Conservation (phyloP, 179 eudicot genomes). For the Carnegiea gigantea region DNA sequence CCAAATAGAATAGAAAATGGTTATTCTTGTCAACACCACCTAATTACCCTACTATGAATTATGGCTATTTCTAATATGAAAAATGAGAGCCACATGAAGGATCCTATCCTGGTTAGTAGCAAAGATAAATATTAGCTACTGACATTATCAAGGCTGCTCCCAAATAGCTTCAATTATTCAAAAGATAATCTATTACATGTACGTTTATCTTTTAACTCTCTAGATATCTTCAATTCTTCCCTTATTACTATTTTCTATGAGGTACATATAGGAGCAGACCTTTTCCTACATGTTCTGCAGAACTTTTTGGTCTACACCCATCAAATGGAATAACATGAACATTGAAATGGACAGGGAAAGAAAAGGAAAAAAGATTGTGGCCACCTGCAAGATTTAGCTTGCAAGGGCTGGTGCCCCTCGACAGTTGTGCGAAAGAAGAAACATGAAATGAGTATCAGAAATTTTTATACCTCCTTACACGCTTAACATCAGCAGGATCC, state of each 20-base stretch:
- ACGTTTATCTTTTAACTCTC: no score
- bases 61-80: no score
- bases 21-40: no score
- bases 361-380: background rate
- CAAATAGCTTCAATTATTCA: background rate
- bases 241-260: background rate
- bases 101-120: no score
- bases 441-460: background rate
- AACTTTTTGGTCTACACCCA: background rate
- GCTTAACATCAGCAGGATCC: conserved; percentile 80
- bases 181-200: no score
- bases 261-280: background rate
- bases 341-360: background rate
- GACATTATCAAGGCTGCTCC: no score
- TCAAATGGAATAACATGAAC: background rate
- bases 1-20: no score
- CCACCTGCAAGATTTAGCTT: background rate
- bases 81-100: no score
- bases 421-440: background rate
- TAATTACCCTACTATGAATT: no score
- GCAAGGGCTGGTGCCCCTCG: background rate
- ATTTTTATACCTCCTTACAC: conserved; percentile 70
- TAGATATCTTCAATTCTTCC: background rate
- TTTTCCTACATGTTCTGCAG: no score
- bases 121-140: no score